A percentile compares a stretch with the other conserved stretches of the same genome.
Evolutionary conservation across 441 rosid species (phyloP).

Genomic region (Brassica balearica): DNA sequence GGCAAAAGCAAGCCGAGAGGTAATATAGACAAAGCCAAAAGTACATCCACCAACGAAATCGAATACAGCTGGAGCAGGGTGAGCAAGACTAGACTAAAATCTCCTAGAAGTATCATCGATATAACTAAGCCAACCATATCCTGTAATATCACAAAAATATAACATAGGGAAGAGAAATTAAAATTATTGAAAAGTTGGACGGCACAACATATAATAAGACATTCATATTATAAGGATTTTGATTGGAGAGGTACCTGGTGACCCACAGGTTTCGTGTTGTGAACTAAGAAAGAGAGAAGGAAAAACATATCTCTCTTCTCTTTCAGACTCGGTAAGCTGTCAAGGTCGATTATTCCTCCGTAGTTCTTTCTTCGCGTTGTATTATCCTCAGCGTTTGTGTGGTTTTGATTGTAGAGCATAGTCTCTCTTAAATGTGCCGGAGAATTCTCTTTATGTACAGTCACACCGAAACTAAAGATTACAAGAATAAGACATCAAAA

Average conservation of each 20-base stretch:
- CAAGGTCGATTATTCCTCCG: slow-evolving; percentile 76
- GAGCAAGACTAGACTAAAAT: slow-evolving; percentile 98
- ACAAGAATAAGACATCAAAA: slow-evolving; percentile 44
- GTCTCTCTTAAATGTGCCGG: slow-evolving; percentile 54
- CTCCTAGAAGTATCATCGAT: slow-evolving; percentile 95
- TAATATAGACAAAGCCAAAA: slow-evolving; percentile 84
- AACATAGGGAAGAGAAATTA: slow-evolving; percentile 12
- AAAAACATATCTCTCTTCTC: slow-evolving; percentile 93
- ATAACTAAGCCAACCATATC: slow-evolving; percentile 99
- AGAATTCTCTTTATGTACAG: slow-evolving; percentile 48
- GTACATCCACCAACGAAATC: slow-evolving; percentile 80
- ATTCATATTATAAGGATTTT: slow-evolving; percentile 24
- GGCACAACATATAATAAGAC: background rate
- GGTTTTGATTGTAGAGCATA: slow-evolving; percentile 51
- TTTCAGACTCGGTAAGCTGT: slow-evolving; percentile 78
- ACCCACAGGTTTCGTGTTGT: slow-evolving; percentile 98
- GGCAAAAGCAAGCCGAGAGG: slow-evolving; percentile 98
- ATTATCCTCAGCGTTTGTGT: slow-evolving; percentile 55
- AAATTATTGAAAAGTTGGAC: slow-evolving; percentile 21
- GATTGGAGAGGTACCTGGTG: slow-evolving; percentile 72
- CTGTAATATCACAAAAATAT: slow-evolving; percentile 56
- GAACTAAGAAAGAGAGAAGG: slow-evolving; percentile 88
- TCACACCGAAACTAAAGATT: slow-evolving; percentile 47
- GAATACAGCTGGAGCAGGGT: slow-evolving; percentile 97
- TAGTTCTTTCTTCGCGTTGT: slow-evolving; percentile 60